A percentile compares a stretch with the other conserved stretches of the same genome.
These are phyloP conservation scores for Vachellia collinsii DNA, from an alignment of 306 rosid species.

Conservation along the genomic window DNA sequence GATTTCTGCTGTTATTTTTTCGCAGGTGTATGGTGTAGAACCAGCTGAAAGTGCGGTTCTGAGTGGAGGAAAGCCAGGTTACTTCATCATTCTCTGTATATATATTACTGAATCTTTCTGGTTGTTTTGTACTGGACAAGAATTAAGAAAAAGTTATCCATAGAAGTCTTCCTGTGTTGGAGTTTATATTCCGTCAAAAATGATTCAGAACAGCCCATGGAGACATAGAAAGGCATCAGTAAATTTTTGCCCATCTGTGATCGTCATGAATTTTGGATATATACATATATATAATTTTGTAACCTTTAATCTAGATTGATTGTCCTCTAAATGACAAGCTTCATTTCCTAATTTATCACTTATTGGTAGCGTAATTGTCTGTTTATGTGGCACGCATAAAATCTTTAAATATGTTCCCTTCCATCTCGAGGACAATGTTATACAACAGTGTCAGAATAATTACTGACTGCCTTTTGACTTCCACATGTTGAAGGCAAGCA, in stretches of 20 bases:
- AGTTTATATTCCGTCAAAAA: constrained; percentile 10
- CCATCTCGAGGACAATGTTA: constrained; percentile 14
- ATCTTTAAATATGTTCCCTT: background rate
- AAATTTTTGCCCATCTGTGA: background rate
- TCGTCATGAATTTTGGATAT: background rate
- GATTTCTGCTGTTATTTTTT: background rate
- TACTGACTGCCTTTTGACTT: constrained; percentile 16
- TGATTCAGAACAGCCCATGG: background rate
- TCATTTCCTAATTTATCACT: constrained; percentile 1
- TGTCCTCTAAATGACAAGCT: background rate
- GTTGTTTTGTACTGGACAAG: constrained; percentile 11
- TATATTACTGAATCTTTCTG: background rate
- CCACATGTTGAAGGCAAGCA: constrained; percentile 60
- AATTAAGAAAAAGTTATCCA: background rate
- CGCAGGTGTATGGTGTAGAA: constrained; percentile 77
- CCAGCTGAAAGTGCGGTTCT: constrained; percentile 81
- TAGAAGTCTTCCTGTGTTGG: background rate
- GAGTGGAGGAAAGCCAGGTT: constrained; percentile 80
- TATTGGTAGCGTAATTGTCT: background rate
- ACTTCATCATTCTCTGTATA: constrained; percentile 24
- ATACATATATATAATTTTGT: background rate
- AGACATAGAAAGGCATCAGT: background rate
- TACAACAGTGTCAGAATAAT: background rate
- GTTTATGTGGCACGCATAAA: background rate
- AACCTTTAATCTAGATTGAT: background rate